Conservation (phyloP, 2,329 filamentous ascomycete genomes). For the Neophaeococcomyces mojaviensis region DNA sequence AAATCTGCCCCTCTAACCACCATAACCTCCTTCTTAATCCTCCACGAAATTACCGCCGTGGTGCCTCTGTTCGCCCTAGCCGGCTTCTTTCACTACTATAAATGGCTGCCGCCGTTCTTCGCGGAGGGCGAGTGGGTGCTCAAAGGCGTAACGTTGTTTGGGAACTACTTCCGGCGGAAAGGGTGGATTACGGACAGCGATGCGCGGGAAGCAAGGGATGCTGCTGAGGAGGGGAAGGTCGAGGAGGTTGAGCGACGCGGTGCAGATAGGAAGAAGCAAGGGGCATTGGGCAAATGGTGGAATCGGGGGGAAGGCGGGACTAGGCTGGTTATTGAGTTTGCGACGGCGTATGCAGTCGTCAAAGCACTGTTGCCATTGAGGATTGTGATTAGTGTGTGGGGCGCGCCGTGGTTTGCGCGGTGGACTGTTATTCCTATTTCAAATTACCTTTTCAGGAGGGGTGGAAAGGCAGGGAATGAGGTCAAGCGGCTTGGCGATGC, state of each 20-base stretch:
- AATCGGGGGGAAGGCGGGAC: conserved; percentile 38
- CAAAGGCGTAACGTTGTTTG: conserved; percentile 65
- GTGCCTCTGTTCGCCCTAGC: conserved; percentile 70
- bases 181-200: conserved; percentile 63
- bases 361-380: conserved; percentile 75
- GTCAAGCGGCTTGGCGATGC: not conserved
- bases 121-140: conserved; percentile 48
- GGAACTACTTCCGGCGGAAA: conserved; percentile 67
- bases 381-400: conserved; percentile 73
- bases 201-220: not conserved
- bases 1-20: conserved; percentile 73
- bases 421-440: conserved; percentile 48
- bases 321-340: conserved; percentile 59
- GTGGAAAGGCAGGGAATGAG: not conserved
- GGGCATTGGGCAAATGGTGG: conserved; percentile 12
- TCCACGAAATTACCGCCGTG: conserved; percentile 88
- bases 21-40: conserved; percentile 73
- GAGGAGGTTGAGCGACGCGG: conserved; percentile 27
- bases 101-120: conserved; percentile 59
- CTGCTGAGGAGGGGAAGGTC: conserved; percentile 40
- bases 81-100: conserved; percentile 69
- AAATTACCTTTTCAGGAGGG: conserved; percentile 28
- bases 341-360: conserved; percentile 82
- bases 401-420: conserved; percentile 84
- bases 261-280: conserved; percentile 9